Percentiles rank a stretch among this genome's conserved stretches.
Evolutionary conservation across 1,284 basidiomycete species (phyloP).

Genomic region (Gymnopus androsaceus): DNA sequence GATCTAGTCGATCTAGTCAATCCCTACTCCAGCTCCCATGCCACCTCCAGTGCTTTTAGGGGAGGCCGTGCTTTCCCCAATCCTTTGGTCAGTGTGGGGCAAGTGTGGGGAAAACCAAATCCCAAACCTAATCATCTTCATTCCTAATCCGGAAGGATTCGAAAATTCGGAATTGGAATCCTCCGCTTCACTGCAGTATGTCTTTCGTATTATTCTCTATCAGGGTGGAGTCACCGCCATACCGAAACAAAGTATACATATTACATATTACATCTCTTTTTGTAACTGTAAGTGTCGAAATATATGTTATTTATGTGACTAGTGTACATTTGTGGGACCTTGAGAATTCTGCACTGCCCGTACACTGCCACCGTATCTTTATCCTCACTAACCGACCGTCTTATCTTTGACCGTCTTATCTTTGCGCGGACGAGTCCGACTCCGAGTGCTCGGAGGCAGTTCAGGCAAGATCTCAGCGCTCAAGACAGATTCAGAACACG

Average conservation of each 20-base stretch:
- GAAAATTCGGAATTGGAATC: too few relatives aligned
- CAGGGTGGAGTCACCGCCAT: slow-evolving; percentile 5
- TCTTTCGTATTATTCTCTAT: not conserved
- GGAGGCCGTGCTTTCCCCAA: slow-evolving; percentile 11
- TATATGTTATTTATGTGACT: slow-evolving; percentile 9
- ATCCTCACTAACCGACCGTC: too few relatives aligned
- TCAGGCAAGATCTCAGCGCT: too few relatives aligned
- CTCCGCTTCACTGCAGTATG: not conserved
- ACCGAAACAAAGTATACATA: slow-evolving; percentile 1
- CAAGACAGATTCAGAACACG: too few relatives aligned
- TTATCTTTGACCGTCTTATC: too few relatives aligned
- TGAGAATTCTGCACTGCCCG: too few relatives aligned
- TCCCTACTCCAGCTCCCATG: slow-evolving; percentile 13
- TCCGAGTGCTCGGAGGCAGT: too few relatives aligned
- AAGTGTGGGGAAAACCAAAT: not conserved
- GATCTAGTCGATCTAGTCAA: slow-evolving; percentile 10
- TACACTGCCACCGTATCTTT: too few relatives aligned
- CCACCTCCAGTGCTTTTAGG: slow-evolving; percentile 2
- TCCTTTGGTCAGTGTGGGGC: slow-evolving; percentile 2
- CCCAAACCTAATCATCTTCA: not conserved
- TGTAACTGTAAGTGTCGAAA: slow-evolving; percentile 12
- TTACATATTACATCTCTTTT: not conserved
- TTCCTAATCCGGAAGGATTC: too few relatives aligned
- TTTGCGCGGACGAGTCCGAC: too few relatives aligned
- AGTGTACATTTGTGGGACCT: too few relatives aligned